Percentiles rank a stretch among this genome's conserved stretches.
Evolutionary conservation across 140 eudicot genomes (phyloP).

Genomic region (Bidens hawaiensis): DNA sequence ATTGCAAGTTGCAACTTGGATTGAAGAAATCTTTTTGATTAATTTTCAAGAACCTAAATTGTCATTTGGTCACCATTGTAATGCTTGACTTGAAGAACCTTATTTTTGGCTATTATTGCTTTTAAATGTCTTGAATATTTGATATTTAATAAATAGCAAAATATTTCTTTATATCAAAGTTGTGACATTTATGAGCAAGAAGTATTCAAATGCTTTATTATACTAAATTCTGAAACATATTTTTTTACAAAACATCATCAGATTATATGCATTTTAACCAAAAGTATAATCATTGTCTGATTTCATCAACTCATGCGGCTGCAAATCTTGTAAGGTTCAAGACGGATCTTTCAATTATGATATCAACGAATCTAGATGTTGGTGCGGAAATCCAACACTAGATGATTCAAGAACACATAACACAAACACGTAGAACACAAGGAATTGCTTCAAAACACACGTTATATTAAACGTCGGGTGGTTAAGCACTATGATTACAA

Average conservation of each 20-base stretch:
- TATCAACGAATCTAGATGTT: too few relatives aligned
- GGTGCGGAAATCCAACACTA: too few relatives aligned
- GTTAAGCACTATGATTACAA: too few relatives aligned
- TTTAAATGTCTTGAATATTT: neutral
- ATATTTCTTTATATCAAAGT: neutral
- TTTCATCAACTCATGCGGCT: slow-evolving; percentile 58
- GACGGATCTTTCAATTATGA: too few relatives aligned
- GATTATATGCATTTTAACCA: slow-evolving; percentile 24
- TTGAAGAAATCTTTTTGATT: slow-evolving; percentile 29
- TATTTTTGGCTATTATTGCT: neutral
- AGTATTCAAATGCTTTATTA: neutral
- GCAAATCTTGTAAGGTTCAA: too few relatives aligned
- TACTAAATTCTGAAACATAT: neutral
- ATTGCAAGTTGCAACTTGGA: slow-evolving; percentile 36
- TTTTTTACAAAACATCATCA: slow-evolving; percentile 20
- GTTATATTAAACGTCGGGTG: too few relatives aligned
- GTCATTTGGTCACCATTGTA: slow-evolving; percentile 6
- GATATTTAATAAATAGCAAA: neutral
- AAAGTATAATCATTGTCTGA: slow-evolving; percentile 27
- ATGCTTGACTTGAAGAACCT: neutral
- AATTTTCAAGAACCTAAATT: slow-evolving; percentile 28
- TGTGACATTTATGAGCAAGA: neutral
- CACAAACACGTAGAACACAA: too few relatives aligned
- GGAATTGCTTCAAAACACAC: too few relatives aligned
- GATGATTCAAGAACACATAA: too few relatives aligned